These are phyloP conservation scores for Chlamydomonas sp. DNA, from an alignment of 139 green algal genomes.

Conservation along the genomic window DNA sequence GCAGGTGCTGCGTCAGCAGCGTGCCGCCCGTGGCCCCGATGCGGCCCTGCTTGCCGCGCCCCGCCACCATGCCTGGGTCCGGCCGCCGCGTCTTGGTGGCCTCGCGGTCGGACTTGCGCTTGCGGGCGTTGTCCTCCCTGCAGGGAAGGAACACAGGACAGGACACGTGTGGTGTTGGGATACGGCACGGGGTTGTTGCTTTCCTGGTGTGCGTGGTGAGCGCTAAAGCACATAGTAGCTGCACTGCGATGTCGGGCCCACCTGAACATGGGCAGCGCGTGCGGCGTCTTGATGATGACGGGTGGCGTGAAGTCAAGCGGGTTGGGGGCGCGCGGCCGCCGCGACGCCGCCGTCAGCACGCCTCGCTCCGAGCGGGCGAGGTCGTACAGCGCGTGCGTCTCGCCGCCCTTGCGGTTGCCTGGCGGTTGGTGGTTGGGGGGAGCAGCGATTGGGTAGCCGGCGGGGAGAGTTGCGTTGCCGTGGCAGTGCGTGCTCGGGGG, in stretches of 20 bases:
- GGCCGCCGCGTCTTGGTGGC: constrained; percentile 65
- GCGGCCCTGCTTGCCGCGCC: constrained; percentile 70
- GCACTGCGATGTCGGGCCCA: background rate
- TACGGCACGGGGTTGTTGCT: too few relatives aligned
- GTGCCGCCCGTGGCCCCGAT: constrained; percentile 82
- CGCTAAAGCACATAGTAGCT: too few relatives aligned
- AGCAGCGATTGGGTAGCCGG: too few relatives aligned
- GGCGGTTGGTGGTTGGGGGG: background rate
- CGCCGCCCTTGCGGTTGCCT: constrained; percentile 64
- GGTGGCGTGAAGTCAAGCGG: constrained; percentile 74
- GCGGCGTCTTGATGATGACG: constrained; percentile 83
- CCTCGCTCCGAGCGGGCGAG: constrained; percentile 74
- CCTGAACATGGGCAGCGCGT: constrained; percentile 88
- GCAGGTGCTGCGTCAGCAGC: constrained; percentile 89
- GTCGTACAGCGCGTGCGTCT: constrained; percentile 86
- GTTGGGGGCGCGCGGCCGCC: constrained; percentile 60
- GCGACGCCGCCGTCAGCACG: constrained; percentile 73
- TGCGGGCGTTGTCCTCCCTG: constrained; percentile 27
- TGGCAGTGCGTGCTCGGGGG: too few relatives aligned
- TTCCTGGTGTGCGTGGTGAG: too few relatives aligned
- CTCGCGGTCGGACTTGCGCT: constrained; percentile 52
- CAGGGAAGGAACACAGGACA: background rate
- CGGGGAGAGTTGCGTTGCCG: too few relatives aligned
- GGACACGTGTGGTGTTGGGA: too few relatives aligned
- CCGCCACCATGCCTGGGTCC: constrained; percentile 67